Evolutionary conservation across 2,329 filamentous ascomycete species (phyloP), one percentile per base, ranked within the genome.

Genomic region (Hymenoscyphus salicellus): DNA sequence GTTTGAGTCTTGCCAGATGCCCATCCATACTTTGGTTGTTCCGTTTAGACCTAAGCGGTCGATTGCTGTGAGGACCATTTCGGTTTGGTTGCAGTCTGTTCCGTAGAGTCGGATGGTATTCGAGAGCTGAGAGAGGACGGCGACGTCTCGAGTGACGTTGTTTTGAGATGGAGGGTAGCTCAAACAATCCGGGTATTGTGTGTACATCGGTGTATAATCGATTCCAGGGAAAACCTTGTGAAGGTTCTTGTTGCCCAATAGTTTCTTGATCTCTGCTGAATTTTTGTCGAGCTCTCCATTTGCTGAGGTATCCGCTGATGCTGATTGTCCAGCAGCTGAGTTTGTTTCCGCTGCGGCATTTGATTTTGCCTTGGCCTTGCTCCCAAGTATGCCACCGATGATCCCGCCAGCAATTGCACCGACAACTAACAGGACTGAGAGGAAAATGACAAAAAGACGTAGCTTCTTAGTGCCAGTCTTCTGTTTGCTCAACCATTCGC

Each of bases 61-160:
- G 71, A 98, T 89, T 23, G 93, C 89, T 72, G 95, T 89, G 8
- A 98, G 81, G 0, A 96, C 86, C 90, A 98, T 95, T 77, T 97
- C 86, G 0, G 94, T 98, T 78, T 98, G 94, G 78, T 97, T 97
- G 83, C 94, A 98, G 79, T 98, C 94, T 14, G 92, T 98, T 59
- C 94, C 94, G 76, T 98, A 98, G 0, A 97, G 82, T 7, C 94
- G 89, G 58, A 98, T 85, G 2, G 88, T 89, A 75, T 96, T 93
- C 65, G 93, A 97, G 55, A 98, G 82, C 76, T 97, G 93, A 14
- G 91, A 93, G 60, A 98, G 86, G 10, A 97, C 89, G 1, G 95
- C 94, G 65, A 97, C 81, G 75, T 98, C 94, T 61, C 92, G 87
- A 0, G 95, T 98, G 69, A 98, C 83, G 75, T 98, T 97, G 79